A percentile compares a stretch with the other conserved stretches of the same genome.
phyloP scores from a whole-genome alignment of 768 basidiomycete genomes.

The Sarcodon aspratus region DNA sequence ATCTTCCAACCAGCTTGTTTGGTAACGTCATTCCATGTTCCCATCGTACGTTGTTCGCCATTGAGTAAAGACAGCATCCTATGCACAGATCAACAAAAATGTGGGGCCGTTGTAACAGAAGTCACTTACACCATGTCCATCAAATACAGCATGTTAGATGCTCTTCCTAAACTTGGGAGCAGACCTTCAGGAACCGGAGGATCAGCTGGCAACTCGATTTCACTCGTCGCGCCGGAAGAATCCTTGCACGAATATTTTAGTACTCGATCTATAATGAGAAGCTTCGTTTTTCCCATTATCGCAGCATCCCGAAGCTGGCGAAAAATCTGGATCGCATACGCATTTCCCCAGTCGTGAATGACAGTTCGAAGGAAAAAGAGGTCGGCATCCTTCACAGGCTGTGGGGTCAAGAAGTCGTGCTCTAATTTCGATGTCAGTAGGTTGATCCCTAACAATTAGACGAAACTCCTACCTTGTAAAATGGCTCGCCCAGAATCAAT shows the following conservation, averaged over 20 bases:
- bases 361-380: conserved; percentile 12
- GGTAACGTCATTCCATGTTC: conserved; percentile 13
- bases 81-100: too few species aligned
- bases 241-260: conserved; percentile 16
- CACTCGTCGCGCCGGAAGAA: too few species aligned
- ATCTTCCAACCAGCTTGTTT: conserved; percentile 19
- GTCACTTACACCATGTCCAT: too few species aligned
- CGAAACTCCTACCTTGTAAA: too few species aligned
- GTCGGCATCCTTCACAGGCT: conserved; percentile 6
- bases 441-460: too few species aligned
- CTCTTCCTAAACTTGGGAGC: too few species aligned
- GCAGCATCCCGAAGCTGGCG: conserved; percentile 25
- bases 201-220: too few species aligned
- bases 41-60: conserved; percentile 20
- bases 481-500: too few species aligned
- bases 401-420: conserved; percentile 8
- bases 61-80: too few species aligned
- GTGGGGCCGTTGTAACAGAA: too few species aligned
- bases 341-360: conserved; percentile 29
- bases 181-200: background rate
- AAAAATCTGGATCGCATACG: conserved; percentile 22
- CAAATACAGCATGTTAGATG: too few species aligned
- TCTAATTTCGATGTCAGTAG: background rate
- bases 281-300: conserved; percentile 17
- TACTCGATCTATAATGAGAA: conserved; percentile 31